Conservation (phyloP, 1,139 yeast genomes). For the Kodamaea fungicola region DNA sequence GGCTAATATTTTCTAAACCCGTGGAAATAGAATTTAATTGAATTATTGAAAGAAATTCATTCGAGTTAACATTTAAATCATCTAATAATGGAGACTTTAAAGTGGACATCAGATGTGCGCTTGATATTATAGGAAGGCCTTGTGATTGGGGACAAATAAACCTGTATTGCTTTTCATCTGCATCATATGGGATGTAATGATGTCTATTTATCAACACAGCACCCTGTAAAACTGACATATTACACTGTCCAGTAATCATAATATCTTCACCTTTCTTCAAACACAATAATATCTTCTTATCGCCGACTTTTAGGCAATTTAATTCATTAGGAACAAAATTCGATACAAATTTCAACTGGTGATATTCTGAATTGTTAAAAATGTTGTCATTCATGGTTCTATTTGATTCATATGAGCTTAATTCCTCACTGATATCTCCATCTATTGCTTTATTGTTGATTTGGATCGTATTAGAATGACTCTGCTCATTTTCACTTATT, state of each 20-base stretch:
- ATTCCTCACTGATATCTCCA: neutral
- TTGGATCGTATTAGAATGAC: neutral
- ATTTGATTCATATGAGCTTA: no score
- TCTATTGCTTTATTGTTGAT: conserved; percentile 1
- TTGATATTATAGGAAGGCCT: conserved; percentile 54
- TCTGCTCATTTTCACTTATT: conserved; percentile 2
- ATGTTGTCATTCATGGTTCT: no score
- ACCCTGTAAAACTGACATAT: conserved; percentile 55
- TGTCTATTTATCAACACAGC: conserved; percentile 53
- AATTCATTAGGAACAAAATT: conserved; percentile 33
- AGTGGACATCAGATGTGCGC: conserved; percentile 19
- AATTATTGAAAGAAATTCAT: conserved; percentile 42
- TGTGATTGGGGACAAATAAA: conserved; percentile 52
- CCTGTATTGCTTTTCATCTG: conserved; percentile 15
- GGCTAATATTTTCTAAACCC: conserved; percentile 48
- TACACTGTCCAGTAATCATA: conserved; percentile 57
- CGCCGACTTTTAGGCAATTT: conserved; percentile 29
- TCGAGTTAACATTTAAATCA: neutral
- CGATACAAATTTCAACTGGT: conserved; percentile 12
- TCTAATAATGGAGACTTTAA: neutral
- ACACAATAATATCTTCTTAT: conserved; percentile 36
- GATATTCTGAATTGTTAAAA: no score
- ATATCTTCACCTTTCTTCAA: conserved; percentile 46
- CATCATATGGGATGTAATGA: conserved; percentile 37
- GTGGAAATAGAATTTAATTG: conserved; percentile 32